Evolutionary conservation across 768 basidiomycete species (phyloP), one percentile per base, ranked within the genome.

Genomic region (Boletus reticulatus): DNA sequence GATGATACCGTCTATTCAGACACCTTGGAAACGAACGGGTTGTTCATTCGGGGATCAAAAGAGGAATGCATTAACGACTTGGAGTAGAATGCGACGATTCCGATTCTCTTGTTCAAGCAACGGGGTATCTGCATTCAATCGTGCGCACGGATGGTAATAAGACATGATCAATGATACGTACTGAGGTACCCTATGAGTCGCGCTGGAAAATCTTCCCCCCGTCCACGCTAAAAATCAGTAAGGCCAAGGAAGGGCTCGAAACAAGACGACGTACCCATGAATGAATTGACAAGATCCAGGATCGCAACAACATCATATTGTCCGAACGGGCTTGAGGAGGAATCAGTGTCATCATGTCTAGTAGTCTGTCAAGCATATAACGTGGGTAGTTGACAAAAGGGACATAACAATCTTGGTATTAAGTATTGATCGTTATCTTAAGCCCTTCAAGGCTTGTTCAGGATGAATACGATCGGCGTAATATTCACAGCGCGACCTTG

Each of bases 341-440:
- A 61, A 50, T 62, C 48, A 12, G 62, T 41, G 62, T 62, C 36
- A 62, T 48, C 36, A 62, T 52, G 20, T 62, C 61, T 62, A 16
- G 13, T 7, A 2, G 7, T 41, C 36, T 0, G 4, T 50, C 55
- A 5, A 41, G 29, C 43, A 47, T 11, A 43, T 6, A 3, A 2
- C 2, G 3, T 20, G 48, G 7, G 3, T 8, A 36, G 29, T 29
- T 42, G 2, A 50, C 9, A 29, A 37, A 34, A 3, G 16, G 19
- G 12, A 31, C n/a, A 20, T 24, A 64, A 62, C 61, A 0, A 49
- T 64, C 43, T 36, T 55, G 19, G 50, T 43, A 41, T 49, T 55
- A n/a, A n/a, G n/a, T n/a, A 20, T 63, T 55, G 27, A 63, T 62
- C 53, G 60, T 63, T 4, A 62, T 57, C 47, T 53, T 51, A 14